phyloP scores from a whole-genome alignment of 2,329 filamentous ascomycete species.

The Fusarium sacchari region DNA sequence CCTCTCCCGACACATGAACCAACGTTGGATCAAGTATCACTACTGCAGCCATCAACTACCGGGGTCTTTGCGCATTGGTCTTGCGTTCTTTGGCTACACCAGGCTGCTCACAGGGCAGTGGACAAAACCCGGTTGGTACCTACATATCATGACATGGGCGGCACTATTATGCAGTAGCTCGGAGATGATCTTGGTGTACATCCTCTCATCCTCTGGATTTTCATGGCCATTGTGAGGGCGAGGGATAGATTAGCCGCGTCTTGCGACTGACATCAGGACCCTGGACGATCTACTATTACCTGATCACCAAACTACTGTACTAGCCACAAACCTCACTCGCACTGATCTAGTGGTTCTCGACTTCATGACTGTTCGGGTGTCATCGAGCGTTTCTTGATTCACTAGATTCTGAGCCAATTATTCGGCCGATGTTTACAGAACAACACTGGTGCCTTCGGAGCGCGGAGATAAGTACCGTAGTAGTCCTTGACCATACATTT shows the following conservation, averaged over 20 bases:
- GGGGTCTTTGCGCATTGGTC: background rate
- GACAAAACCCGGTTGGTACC: background rate
- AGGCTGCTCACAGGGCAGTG: background rate
- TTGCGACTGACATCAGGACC: conserved; percentile 19
- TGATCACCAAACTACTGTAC: background rate
- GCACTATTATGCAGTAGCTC: conserved; percentile 1
- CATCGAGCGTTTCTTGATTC: background rate
- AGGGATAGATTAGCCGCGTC: conserved; percentile 10
- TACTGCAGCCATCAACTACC: background rate
- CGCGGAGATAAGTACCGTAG: background rate
- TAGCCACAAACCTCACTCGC: background rate
- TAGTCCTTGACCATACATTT: background rate
- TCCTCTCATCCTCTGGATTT: no score
- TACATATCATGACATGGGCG: conserved; percentile 1
- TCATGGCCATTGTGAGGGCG: background rate
- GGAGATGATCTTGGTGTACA: background rate
- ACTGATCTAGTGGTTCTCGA: background rate
- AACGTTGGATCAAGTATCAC: background rate
- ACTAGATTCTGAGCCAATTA: background rate
- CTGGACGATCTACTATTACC: background rate
- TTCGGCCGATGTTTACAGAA: background rate
- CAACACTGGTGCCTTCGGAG: background rate
- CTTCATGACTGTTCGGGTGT: background rate
- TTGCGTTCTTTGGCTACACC: background rate
- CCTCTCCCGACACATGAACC: conserved; percentile 2